Evolutionary conservation across 306 rosid species (phyloP), one percentile per base, ranked within the genome.

Genomic region (Prunus fruticosa): DNA sequence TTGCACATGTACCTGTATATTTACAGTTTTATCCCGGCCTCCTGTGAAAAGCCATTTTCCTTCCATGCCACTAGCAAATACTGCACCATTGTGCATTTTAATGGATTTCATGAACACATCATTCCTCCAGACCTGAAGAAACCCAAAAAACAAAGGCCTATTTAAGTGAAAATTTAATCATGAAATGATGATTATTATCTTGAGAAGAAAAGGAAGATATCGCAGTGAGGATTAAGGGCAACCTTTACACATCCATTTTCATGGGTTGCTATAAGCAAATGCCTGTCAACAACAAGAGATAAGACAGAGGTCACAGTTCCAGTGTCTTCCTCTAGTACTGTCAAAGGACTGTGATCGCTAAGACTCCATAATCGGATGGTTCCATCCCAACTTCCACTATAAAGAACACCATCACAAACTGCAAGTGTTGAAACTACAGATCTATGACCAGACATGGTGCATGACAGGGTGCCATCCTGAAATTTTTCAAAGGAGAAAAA

Each of bases 361-460:
- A 94, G 98, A 86, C 91, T 90, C 98, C 98, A 94, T 82, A 94
- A 75, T 77, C 97, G 84, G 76, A 94, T 60, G 50, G 97, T 92
- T 82, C 98, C 96, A 82, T 94, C 98, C 98, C 96, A 94, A 81
- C 98, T 94, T 68, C 97, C 98, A 58, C 98, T 94, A 75, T 94
- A 92, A 76, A 94, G 98, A 81, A 94, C 87, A 77, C 79, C 87
- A 45, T 90, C 86, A 67, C 92, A 85, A 56, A 86, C 81, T 46
- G 86, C 79, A 54, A 94, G 96, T 1, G 96, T 84, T 66, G 97
- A 94, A 87, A 94, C 97, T 32, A 84, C 95, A 27, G 98, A 90
- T 74, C 69, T 85, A 81, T 94, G 98, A 30, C 98, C 98, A 71
- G 72, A 72, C 98, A 94, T 89, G 22, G 95, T 81, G 86, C 90